Conservation (phyloP, 163 green algal species). For the Scenedesmus sp. region DNA sequence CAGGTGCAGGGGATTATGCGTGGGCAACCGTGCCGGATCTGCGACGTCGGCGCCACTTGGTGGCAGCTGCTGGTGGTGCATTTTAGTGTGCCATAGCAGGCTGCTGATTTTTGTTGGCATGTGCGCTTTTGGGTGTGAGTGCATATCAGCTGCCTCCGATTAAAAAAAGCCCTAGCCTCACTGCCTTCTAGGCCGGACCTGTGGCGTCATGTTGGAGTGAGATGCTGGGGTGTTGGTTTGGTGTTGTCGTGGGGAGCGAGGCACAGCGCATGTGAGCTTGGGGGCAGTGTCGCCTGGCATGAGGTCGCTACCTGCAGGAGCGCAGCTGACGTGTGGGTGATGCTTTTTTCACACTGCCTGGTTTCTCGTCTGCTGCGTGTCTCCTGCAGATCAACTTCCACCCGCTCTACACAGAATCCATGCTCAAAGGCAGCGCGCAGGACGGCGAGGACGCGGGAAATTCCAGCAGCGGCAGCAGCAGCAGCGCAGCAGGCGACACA, state of each 20-base stretch:
- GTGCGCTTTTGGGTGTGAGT: no score
- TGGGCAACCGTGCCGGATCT: not conserved
- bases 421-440: conserved; percentile 15
- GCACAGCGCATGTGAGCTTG: no score
- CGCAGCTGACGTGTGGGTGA: no score
- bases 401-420: conserved; percentile 63
- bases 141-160: conserved; percentile 56
- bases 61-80: not conserved
- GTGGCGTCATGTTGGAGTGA: conserved; percentile 81
- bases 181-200: conserved; percentile 78
- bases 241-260: no score
- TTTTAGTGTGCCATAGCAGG: not conserved
- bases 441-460: not conserved
- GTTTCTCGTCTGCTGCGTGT: not conserved
- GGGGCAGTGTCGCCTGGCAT: no score
- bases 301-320: no score
- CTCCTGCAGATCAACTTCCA: conserved; percentile 58
- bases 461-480: not conserved
- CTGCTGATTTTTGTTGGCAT: no score
- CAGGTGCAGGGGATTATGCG: no score
- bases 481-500: not conserved
- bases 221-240: not conserved
- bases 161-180: conserved; percentile 53
- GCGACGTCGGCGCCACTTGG: not conserved
- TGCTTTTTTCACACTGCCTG: not conserved